Evolutionary conservation across 176 grass and related monocot species (phyloP), one percentile per base, ranked within the genome.

Genomic region (Eleusine coracana): DNA sequence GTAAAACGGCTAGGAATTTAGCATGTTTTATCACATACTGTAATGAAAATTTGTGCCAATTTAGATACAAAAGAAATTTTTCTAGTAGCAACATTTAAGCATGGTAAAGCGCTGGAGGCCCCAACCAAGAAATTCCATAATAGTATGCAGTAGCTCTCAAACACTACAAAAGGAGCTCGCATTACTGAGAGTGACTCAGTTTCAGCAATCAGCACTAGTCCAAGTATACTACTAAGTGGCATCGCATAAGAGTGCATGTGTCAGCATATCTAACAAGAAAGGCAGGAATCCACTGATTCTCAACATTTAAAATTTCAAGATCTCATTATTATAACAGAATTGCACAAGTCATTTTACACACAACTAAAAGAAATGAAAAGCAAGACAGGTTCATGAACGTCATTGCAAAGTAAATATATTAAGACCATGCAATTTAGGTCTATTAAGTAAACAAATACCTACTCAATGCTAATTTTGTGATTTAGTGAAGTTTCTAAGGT

Each of bases 51-150:
- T 59, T 0, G 21, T 6, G 10, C 20, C 56, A 23, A 54, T 5
- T 41, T 60, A n/a, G 45, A 55, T 16, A 71, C 40, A 16, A 18
- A 36, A 3, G n/a, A 37, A 21, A 69, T 66, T n/a, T n/a, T 27
- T 37, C 66, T 16, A 66, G 41, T 45, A 41, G 55, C 36, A 55
- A 38, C 27, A 14, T 77, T 77, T 66, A 70, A 81, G 16, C n/a
- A 10, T 29, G 15, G 49, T 37, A 74, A 58, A 7, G 67, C 40
- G 0, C 36, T 1, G 44, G 45, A 16, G 17, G 18, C 4, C 9
- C 42, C 60, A 50, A 79, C 55, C 20, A 58, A n/a, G 55, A 58
- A 58, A 58, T 58, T 58, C 9, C 20, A 20, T n/a, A 50, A 3
- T 50, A 58, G 20, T n/a, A 9, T 20, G 20, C 20, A 58, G 6